phyloP scores from a whole-genome alignment of 2,329 filamentous ascomycete species.

The Hortaea werneckii region DNA sequence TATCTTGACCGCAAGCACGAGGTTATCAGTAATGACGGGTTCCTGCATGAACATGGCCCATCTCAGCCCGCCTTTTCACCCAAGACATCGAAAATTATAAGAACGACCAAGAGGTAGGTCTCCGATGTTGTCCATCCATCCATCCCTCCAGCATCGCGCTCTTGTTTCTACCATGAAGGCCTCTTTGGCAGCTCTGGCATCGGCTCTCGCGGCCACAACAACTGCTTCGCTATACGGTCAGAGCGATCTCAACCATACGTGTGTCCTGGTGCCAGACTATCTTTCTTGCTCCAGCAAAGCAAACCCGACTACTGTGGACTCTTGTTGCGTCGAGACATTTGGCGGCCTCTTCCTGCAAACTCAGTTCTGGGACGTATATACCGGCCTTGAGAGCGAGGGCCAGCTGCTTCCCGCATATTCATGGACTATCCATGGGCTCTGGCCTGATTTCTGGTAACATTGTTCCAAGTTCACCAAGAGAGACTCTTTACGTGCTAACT shows the following conservation, averaged over 20 bases:
- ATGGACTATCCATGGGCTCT: constrained; percentile 53
- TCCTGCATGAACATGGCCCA: neutral
- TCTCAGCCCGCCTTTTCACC: neutral
- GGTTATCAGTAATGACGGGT: neutral
- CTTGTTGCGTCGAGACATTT: constrained; percentile 56
- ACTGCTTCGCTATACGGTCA: constrained; percentile 27
- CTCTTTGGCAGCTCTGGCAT: constrained; percentile 48
- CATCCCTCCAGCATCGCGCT: neutral
- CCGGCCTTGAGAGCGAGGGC: constrained; percentile 47
- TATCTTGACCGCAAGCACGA: constrained; percentile 1
- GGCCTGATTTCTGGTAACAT: constrained; percentile 40
- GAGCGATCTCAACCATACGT: too few relatives aligned
- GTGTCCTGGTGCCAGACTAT: too few relatives aligned
- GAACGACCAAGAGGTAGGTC: neutral
- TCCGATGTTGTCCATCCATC: neutral
- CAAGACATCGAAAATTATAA: too few relatives aligned
- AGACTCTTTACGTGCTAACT: too few relatives aligned
- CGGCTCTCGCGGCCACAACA: constrained; percentile 31
- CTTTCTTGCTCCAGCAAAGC: constrained; percentile 17
- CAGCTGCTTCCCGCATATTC: constrained; percentile 48
- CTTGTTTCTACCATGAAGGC: constrained; percentile 39
- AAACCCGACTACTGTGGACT: constrained; percentile 38
- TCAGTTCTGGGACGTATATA: constrained; percentile 54
- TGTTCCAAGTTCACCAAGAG: neutral
- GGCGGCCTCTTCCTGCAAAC: constrained; percentile 53